A percentile compares a stretch with the other conserved stretches of the same genome.
Conservation (phyloP, 164 flowering plant species). For the Nymphaea colorata region DNA sequence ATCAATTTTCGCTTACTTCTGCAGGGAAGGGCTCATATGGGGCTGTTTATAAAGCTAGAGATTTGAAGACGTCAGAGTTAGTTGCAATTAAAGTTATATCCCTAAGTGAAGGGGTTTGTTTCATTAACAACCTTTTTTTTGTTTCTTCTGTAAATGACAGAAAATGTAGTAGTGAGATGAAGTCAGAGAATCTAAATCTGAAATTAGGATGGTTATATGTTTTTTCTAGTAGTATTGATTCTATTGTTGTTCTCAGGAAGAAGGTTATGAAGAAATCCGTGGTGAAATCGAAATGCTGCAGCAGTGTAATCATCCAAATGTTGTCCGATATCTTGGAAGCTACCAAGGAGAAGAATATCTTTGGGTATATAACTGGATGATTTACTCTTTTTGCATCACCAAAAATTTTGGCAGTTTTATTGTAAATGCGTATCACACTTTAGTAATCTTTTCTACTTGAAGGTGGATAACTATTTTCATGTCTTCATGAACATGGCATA, state of each 20-base stretch:
- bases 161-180: slow-evolving; percentile 1
- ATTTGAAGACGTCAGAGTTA: slow-evolving; percentile 78
- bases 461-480: too few species aligned
- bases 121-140: not conserved
- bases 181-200: not conserved
- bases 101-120: slow-evolving; percentile 73
- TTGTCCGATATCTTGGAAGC: slow-evolving; percentile 97
- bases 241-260: slow-evolving; percentile 44
- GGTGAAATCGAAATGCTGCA: slow-evolving; percentile 99
- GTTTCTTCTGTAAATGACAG: not conserved
- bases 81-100: slow-evolving; percentile 98
- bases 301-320: slow-evolving; percentile 98
- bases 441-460: too few species aligned
- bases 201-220: not conserved
- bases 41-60: slow-evolving; percentile 95
- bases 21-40: slow-evolving; percentile 99
- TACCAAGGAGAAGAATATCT: slow-evolving; percentile 98
- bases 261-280: slow-evolving; percentile 97
- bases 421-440: too few species aligned
- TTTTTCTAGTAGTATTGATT: not conserved
- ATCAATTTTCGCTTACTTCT: not conserved
- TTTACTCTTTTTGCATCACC: too few species aligned
- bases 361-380: slow-evolving; percentile 44
- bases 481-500: too few species aligned
- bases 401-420: too few species aligned